Conservation (phyloP, 1,284 basidiomycete genomes). For the Sparassis latifolia region DNA sequence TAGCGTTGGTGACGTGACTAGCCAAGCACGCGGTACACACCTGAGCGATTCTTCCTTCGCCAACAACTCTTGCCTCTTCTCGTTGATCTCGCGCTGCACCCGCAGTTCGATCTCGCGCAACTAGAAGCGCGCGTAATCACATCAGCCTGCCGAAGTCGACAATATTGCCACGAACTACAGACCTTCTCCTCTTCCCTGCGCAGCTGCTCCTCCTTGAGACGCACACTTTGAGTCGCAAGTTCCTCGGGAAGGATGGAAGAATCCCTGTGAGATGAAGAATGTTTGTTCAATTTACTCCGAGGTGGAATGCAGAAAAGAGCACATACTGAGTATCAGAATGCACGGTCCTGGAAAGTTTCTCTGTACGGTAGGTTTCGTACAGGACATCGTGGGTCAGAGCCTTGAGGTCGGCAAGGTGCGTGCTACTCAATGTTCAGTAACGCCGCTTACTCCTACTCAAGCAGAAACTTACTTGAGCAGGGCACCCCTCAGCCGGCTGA, state of each 20-base stretch:
- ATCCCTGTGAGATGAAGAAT: constrained; percentile 43
- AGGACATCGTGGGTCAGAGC: constrained; percentile 93
- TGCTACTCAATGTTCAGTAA: constrained; percentile 39
- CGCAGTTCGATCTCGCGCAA: constrained; percentile 97
- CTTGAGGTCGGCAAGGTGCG: constrained; percentile 93
- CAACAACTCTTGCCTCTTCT: constrained; percentile 95
- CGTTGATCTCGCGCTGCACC: constrained; percentile 97
- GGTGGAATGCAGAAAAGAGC: neutral
- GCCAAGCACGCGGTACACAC: constrained; percentile 30
- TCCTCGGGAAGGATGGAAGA: constrained; percentile 92
- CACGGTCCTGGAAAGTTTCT: constrained; percentile 93
- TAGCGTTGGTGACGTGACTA: constrained; percentile 9
- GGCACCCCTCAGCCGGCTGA: constrained; percentile 86
- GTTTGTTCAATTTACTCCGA: neutral
- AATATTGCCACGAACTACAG: neutral
- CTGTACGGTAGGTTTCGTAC: constrained; percentile 96
- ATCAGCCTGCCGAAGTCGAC: neutral
- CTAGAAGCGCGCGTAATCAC: constrained; percentile 30
- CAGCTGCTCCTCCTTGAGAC: constrained; percentile 98
- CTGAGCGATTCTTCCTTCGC: constrained; percentile 90
- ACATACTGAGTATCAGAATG: constrained; percentile 77
- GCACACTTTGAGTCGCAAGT: constrained; percentile 92
- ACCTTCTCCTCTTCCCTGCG: constrained; percentile 96
- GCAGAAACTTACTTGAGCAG: constrained; percentile 65
- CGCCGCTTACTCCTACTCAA: neutral